Evolutionary conservation across 2,329 filamentous ascomycete species (phyloP), one percentile per base, ranked within the genome.

Genomic region (Albifimbria verrucaria): DNA sequence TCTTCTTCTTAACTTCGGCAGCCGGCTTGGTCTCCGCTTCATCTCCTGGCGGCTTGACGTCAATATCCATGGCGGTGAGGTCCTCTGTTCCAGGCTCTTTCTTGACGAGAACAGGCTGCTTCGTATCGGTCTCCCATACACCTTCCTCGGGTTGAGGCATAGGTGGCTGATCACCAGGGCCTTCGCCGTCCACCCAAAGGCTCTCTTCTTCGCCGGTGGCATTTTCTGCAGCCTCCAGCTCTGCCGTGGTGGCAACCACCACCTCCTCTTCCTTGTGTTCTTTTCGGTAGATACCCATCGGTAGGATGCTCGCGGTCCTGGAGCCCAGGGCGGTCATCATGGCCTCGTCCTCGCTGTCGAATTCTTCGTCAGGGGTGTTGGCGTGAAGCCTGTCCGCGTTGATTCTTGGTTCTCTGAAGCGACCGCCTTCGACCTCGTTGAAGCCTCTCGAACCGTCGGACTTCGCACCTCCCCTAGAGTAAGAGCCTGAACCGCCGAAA

Each of bases 351-450:
- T 76, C 71, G 56, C 72, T 74, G 48, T 74, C 71, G 47, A 77
- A 66, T 26, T 79, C 74, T n/a, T 74, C 75, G 21, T 75, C 58
- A 51, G 72, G 61, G 50, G 72, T 58, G 67, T 75, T 67, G 48
- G 65, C 62, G 59, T 78, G 79, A 47, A 85, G 77, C 52, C 76
- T 73, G 60, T 85, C 81, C 58, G 80, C 78, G 59, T 84, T 82
- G 63, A 84, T 78, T 65, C 81, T 70, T 28, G 72, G 59, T 55
- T 82, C 77, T 54, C 71, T 67, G 52, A 63, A 60, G 28, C 62
- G 57, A 47, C 59, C 57, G 18, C 60, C 58, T 17, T 65, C 63
- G 18, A 63, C 66, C 45, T 74, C 69, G 36, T 68, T 67, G 54
- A 77, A 76, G 41, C 69, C 72, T 53, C 58, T 48, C 56, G 53